A percentile compares a stretch with the other conserved stretches of the same genome.
phyloP scores from a whole-genome alignment of 1,284 basidiomycete genomes.

The Sporisorium iseilematis-ciliati region DNA sequence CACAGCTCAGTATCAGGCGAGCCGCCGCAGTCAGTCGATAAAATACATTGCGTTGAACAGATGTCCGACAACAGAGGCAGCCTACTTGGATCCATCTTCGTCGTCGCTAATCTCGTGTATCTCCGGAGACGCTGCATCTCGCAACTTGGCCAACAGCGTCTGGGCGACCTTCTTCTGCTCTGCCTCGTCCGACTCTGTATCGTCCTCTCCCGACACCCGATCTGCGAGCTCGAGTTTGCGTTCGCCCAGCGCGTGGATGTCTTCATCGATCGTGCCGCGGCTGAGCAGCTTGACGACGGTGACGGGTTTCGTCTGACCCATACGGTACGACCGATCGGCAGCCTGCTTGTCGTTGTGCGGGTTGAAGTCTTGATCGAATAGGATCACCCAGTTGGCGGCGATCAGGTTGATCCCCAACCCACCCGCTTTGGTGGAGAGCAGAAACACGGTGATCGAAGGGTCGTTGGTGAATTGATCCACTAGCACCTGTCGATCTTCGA shows the following conservation, averaged over 20 bases:
- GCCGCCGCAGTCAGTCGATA: too few relatives aligned
- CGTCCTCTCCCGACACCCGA: constrained; percentile 60
- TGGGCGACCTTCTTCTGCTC: constrained; percentile 53
- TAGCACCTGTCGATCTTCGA: constrained; percentile 89
- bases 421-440: constrained; percentile 94
- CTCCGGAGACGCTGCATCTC: constrained; percentile 38
- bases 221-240: constrained; percentile 65
- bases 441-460: constrained; percentile 87
- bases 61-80: too few relatives aligned
- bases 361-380: constrained; percentile 87
- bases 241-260: constrained; percentile 58
- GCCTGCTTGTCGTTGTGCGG: constrained; percentile 88
- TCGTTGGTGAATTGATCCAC: constrained; percentile 99
- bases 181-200: constrained; percentile 56
- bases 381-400: constrained; percentile 77
- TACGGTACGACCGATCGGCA: constrained; percentile 97
- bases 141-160: constrained; percentile 51
- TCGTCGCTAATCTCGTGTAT: constrained; percentile 40
- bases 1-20: too few relatives aligned
- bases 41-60: too few relatives aligned
- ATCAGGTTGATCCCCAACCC: constrained; percentile 73
- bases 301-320: constrained; percentile 91
- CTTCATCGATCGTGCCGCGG: constrained; percentile 84
- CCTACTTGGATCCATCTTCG: constrained; percentile 5
- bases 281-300: constrained; percentile 92